Base-by-base conservation (phyloP, 176 grass and related monocot genomes). In the Ensete glaucum region DNA sequence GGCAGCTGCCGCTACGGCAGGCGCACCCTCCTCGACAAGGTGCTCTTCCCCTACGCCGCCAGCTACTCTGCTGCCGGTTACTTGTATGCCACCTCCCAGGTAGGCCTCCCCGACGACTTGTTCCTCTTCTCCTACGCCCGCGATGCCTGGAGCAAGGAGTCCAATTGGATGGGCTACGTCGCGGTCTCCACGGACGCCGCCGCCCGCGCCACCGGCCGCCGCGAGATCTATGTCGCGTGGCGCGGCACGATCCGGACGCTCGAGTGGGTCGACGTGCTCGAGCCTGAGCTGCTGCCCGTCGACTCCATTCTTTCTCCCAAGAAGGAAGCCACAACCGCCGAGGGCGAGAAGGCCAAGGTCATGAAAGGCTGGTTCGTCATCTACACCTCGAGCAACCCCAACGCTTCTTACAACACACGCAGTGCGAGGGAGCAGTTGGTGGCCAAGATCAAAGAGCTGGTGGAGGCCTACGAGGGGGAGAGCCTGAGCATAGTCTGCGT, bases 61-160 rank as follows among this genome's bases (percentile, higher is more conserved):
- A 85, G 85, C 77, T 21, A 90, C 76, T 15, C 81, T 11, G 77
- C 86, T 6, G 77, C 80, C 24, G 85, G 81, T 11, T 88, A 97
- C 86, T 59, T 97, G 11, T 97, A 97, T 52, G 93, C 82, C 15
- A 90, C 93, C 55, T 86, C 90, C 3, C 16, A 81, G 63, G 16
- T 79, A 4, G 48, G 53, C 64, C 51, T 90, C 51, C 93, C 84
- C 1, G 65, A 68, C 19, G 82, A 83, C 13, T 11, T 92, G 83
- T 81, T 97, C 73, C 60, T 81, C 23, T 85, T 82, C 74, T 93
- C 93, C 10, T 55, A 80, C 70, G 86, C 90, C 51, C 73, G 82
- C 6, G 90, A 90, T 67, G 90, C 90, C 2, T 97, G 93, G 93
- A 97, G 88, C 85, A 92, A 87, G 83, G 87, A 92, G 83, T 92